Evolutionary conservation across 352 stramenopile species (phyloP).

Genomic region (Globisporangium cylindrosporum): DNA sequence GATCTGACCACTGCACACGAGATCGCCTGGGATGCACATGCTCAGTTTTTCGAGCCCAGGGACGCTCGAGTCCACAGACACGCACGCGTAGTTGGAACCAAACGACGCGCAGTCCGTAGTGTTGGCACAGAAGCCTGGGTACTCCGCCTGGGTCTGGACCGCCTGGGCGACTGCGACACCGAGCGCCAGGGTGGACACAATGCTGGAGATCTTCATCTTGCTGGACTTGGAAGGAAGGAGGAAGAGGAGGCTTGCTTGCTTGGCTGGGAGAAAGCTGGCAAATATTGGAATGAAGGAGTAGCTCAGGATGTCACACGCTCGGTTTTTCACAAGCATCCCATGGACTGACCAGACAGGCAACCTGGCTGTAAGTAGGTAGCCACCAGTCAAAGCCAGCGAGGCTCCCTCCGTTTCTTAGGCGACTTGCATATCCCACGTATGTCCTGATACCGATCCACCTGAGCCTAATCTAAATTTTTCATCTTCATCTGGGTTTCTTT

Average conservation of each 20-base stretch:
- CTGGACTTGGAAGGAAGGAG: not conserved
- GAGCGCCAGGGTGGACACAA: slow-evolving; percentile 13
- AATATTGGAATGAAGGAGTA: not conserved
- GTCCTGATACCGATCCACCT: not conserved
- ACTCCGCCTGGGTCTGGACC: slow-evolving; percentile 36
- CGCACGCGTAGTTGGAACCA: slow-evolving; percentile 58
- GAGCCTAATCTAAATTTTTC: not conserved
- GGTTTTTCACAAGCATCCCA: not conserved
- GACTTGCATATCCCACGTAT: not conserved
- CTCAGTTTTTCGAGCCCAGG: slow-evolving; percentile 54
- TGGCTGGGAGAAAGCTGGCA: not conserved
- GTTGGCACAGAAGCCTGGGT: slow-evolving; percentile 48
- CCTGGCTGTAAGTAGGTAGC: no score
- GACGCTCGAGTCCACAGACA: slow-evolving; percentile 62
- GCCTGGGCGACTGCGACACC: slow-evolving; percentile 8
- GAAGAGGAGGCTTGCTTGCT: not conserved
- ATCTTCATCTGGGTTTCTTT: not conserved
- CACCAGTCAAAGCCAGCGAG: no score
- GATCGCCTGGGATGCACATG: slow-evolving; percentile 58
- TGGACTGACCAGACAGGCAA: not conserved
- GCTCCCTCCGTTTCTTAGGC: not conserved
- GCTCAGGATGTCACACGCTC: not conserved
- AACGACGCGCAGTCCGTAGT: slow-evolving; percentile 55
- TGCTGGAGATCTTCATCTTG: slow-evolving; percentile 17
- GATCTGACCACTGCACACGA: slow-evolving; percentile 62